Conservation (phyloP, 768 basidiomycete genomes). For the Leccinum ochraceum region DNA sequence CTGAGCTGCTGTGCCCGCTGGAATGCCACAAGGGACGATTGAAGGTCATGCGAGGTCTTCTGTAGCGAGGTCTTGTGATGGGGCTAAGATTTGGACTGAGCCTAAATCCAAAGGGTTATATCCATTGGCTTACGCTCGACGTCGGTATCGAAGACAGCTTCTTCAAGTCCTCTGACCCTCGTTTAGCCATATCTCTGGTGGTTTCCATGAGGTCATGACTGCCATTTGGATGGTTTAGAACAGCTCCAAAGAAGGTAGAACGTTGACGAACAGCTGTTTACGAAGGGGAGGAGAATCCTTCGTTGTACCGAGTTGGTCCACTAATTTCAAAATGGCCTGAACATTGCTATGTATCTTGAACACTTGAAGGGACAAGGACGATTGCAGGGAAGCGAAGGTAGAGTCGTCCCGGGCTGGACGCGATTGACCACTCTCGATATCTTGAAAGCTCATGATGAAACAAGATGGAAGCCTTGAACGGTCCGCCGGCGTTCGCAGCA, state of each 20-base stretch:
- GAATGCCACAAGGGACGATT: conserved; percentile 86
- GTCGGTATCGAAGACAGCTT: conserved; percentile 71
- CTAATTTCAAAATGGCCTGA: conserved; percentile 91
- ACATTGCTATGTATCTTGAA: conserved; percentile 99
- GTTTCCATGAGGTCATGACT: conserved; percentile 95
- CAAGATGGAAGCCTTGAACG: neutral
- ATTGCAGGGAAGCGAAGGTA: conserved; percentile 73
- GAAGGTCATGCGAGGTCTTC: conserved; percentile 93
- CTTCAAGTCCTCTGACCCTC: conserved; percentile 92
- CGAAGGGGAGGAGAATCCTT: conserved; percentile 79
- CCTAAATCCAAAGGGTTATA: neutral
- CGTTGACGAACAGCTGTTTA: conserved; percentile 73
- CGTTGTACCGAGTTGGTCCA: conserved; percentile 90
- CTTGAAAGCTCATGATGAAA: conserved; percentile 49
- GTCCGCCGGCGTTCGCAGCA: conserved; percentile 5
- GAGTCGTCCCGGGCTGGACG: conserved; percentile 63
- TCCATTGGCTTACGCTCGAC: conserved; percentile 48
- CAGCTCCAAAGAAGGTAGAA: neutral
- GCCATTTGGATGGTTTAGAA: conserved; percentile 5
- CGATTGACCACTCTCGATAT: conserved; percentile 46
- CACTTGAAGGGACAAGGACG: conserved; percentile 84
- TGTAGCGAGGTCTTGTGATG: conserved; percentile 81
- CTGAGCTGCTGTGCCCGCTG: conserved; percentile 90
- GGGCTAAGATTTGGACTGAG: conserved; percentile 46
- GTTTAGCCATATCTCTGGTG: conserved; percentile 93